Conservation (phyloP, 2,329 filamentous ascomycete species). For the Colletotrichum euphorbiae region DNA sequence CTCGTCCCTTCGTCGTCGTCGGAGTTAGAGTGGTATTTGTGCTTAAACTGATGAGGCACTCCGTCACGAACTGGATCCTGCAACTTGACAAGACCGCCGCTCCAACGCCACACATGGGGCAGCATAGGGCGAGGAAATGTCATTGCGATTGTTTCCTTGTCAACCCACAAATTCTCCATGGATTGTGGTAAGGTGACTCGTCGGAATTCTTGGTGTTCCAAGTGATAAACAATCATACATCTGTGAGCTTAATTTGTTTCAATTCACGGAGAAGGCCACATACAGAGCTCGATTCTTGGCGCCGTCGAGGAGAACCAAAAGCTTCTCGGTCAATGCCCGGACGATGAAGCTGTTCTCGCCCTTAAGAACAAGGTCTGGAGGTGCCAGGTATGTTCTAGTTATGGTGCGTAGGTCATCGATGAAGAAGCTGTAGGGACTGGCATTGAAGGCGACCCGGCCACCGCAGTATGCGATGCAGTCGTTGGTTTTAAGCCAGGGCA, state of each 20-base stretch:
- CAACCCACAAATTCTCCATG: background rate
- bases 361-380: slow-evolving; percentile 6
- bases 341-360: slow-evolving; percentile 11
- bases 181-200: slow-evolving; percentile 3
- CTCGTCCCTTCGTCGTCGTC: too few relatives aligned
- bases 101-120: slow-evolving; percentile 24
- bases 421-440: slow-evolving; percentile 12
- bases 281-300: background rate
- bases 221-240: slow-evolving; percentile 17
- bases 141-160: slow-evolving; percentile 4
- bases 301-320: background rate
- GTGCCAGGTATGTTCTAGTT: slow-evolving; percentile 4
- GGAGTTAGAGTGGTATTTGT: too few relatives aligned
- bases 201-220: slow-evolving; percentile 3
- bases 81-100: slow-evolving; percentile 4
- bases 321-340: background rate
- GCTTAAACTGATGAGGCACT: too few relatives aligned
- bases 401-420: slow-evolving; percentile 22
- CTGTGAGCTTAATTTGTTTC: background rate
- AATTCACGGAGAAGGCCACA: background rate
- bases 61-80: background rate
- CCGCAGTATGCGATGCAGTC: slow-evolving; percentile 7
- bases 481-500: background rate
- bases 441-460: slow-evolving; percentile 17
- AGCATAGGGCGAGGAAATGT: background rate